phyloP scores from a whole-genome alignment of 2,329 filamentous ascomycete genomes.

The Neopestalotiopsis clavispora region DNA sequence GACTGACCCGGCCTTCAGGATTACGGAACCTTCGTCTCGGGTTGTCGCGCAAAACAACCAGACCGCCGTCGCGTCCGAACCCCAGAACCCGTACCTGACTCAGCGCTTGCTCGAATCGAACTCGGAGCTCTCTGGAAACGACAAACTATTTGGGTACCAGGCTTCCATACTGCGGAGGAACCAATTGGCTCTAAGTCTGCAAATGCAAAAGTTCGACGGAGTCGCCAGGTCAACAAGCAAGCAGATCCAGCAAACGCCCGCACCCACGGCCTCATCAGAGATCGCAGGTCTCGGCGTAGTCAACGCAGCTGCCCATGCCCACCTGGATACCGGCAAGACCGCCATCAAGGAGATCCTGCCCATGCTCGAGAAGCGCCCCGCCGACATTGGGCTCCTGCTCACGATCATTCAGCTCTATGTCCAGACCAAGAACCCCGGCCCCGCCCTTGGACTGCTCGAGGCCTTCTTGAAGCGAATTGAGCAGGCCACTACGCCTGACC shows the following conservation, averaged over 20 bases:
- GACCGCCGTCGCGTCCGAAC: slow-evolving; percentile 44
- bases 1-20: slow-evolving; percentile 45
- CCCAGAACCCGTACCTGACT: slow-evolving; percentile 69
- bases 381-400: slow-evolving; percentile 79
- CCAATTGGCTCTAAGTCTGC: slow-evolving; percentile 66
- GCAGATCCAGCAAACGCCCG: slow-evolving; percentile 38
- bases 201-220: slow-evolving; percentile 70
- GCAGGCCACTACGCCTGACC: slow-evolving; percentile 56
- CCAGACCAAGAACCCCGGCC: slow-evolving; percentile 70
- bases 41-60: slow-evolving; percentile 71
- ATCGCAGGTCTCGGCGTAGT: slow-evolving; percentile 51
- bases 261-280: slow-evolving; percentile 35
- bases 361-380: slow-evolving; percentile 74
- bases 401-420: slow-evolving; percentile 84
- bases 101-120: slow-evolving; percentile 65
- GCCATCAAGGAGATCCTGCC: slow-evolving; percentile 73
- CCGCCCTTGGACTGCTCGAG: slow-evolving; percentile 78
- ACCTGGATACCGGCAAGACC: slow-evolving; percentile 66
- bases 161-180: slow-evolving; percentile 65
- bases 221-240: slow-evolving; percentile 55
- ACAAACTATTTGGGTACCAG: slow-evolving; percentile 77
- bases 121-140: slow-evolving; percentile 56
- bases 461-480: slow-evolving; percentile 76
- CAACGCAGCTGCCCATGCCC: slow-evolving; percentile 75
- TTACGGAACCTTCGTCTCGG: slow-evolving; percentile 69